phyloP scores from a whole-genome alignment of 2,329 filamentous ascomycete genomes.

The Fusarium armeniacum region DNA sequence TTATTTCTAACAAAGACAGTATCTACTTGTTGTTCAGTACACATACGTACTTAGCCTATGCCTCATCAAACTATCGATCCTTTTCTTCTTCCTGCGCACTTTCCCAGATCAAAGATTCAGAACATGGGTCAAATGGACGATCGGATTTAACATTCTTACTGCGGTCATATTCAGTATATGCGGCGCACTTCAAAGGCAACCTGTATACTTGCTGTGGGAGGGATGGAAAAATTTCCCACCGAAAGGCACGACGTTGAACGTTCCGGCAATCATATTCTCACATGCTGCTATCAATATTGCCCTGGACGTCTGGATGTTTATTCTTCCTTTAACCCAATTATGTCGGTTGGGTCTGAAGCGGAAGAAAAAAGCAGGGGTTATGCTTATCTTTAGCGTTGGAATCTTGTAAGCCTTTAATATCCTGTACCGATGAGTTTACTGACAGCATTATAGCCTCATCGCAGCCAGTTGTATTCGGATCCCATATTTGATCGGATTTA shows the following conservation, averaged over 20 bases:
- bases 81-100: not conserved
- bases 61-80: constrained; percentile 1
- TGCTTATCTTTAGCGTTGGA: constrained; percentile 9
- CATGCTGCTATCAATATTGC: constrained; percentile 1
- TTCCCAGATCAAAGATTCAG: not conserved
- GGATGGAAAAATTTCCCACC: constrained; percentile 1
- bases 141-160: not conserved
- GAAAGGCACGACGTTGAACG: not conserved
- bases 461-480: constrained; percentile 7
- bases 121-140: not conserved
- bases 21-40: not conserved
- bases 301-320: constrained; percentile 22
- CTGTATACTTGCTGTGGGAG: not conserved
- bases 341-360: not conserved
- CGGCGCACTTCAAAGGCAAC: not conserved
- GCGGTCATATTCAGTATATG: not conserved
- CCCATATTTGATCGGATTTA: not conserved
- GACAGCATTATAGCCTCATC: not conserved
- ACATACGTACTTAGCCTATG: not conserved
- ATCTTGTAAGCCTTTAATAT: not conserved
- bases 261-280: not conserved
- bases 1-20: accelerated
- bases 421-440: not conserved
- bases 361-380: constrained; percentile 4
- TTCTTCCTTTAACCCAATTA: constrained; percentile 1